These are phyloP conservation scores for Acanthamoeba triangularis DNA, from an alignment of 208 protist genomes.

Conservation along the genomic window DNA sequence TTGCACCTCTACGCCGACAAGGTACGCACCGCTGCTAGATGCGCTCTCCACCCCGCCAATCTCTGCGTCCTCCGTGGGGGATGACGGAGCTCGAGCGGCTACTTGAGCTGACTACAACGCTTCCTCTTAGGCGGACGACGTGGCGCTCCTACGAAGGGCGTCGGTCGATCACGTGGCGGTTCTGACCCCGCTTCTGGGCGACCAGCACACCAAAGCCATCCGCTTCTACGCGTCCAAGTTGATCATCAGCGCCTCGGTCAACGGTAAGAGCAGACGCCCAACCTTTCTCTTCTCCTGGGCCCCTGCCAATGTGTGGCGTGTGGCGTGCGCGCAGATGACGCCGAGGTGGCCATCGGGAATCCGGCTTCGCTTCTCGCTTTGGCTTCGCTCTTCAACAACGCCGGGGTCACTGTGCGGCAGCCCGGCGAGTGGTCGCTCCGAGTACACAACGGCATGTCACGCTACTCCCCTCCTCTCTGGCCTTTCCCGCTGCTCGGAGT, in stretches of 20 bases:
- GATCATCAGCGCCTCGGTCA: constrained; percentile 36
- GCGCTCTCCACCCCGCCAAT: background rate
- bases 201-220: background rate
- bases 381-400: constrained; percentile 64
- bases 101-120: too few relatives aligned
- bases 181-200: background rate
- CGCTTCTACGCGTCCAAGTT: constrained; percentile 1
- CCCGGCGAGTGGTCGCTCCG: constrained; percentile 29
- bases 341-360: background rate
- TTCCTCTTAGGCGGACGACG: background rate
- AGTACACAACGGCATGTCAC: background rate
- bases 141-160: background rate
- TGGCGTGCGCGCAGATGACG: background rate
- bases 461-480: background rate
- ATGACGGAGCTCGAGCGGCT: background rate
- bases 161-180: constrained; percentile 10
- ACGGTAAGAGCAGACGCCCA: background rate
- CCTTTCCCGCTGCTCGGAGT: background rate
- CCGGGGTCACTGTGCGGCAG: background rate
- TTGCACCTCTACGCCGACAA: background rate
- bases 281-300: background rate
- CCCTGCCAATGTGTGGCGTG: background rate
- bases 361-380: constrained; percentile 13
- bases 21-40: background rate
- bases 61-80: background rate